Percentiles rank a stretch among this genome's conserved stretches.
phyloP scores from a whole-genome alignment of 345 rosid genomes.

The Brassica rapa region DNA sequence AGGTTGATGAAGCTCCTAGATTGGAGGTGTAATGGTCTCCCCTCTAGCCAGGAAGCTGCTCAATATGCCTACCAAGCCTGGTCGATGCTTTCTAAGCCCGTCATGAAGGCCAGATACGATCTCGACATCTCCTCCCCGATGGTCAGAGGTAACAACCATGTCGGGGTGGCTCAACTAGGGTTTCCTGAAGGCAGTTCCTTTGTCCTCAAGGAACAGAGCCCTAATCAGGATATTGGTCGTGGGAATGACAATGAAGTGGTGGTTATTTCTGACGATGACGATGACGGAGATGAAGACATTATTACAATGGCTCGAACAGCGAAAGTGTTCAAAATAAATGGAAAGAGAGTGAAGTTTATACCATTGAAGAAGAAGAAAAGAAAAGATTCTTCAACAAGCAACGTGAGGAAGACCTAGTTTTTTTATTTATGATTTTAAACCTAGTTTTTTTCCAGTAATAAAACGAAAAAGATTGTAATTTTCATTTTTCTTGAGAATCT shows the following conservation, averaged over 20 bases:
- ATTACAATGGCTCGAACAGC: not conserved
- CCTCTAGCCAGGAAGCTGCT: not conserved
- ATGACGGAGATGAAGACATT: not conserved
- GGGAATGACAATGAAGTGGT: not conserved
- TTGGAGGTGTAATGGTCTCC: not conserved
- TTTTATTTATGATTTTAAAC: not conserved
- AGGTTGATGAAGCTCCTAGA: not conserved
- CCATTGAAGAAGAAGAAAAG: not conserved
- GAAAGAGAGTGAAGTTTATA: not conserved
- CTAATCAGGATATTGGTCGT: not conserved
- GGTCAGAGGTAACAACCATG: not conserved
- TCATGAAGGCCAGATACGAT: not conserved
- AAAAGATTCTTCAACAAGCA: not conserved
- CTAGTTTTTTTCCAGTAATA: not conserved
- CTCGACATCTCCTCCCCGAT: not conserved
- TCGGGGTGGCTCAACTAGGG: not conserved
- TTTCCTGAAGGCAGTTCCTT: not conserved
- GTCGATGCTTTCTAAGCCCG: not conserved
- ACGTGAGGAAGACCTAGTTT: not conserved
- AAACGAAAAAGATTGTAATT: not conserved
- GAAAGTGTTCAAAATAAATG: not conserved
- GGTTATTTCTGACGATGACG: not conserved
- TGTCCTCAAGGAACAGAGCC: not conserved
- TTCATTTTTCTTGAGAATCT: not conserved
- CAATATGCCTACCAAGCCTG: not conserved